phyloP scores from a whole-genome alignment of 2,329 filamentous ascomycete genomes.

The Emmonsiellopsis sp. region DNA sequence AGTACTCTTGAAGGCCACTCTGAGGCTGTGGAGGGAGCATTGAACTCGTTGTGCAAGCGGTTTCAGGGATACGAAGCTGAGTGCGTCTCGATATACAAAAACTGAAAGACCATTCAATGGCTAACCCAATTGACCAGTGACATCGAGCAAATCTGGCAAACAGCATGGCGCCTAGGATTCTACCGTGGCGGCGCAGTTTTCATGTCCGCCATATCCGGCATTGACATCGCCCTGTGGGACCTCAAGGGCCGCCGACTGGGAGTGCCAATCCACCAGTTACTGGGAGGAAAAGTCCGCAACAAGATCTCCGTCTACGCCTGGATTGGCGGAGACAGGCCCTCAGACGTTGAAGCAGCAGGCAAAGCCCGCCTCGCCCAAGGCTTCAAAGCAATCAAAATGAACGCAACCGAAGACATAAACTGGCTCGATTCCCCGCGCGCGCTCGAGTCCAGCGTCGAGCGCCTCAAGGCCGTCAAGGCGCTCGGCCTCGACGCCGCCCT shows the following conservation, averaged over 20 bases:
- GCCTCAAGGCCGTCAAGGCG: slow-evolving; percentile 58
- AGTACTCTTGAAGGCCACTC: slow-evolving; percentile 65
- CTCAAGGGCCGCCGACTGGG: slow-evolving; percentile 56
- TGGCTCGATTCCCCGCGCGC: slow-evolving; percentile 65
- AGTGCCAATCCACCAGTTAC: slow-evolving; percentile 62
- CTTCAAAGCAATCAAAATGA: slow-evolving; percentile 57
- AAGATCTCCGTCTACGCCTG: slow-evolving; percentile 66
- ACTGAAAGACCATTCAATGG: neutral
- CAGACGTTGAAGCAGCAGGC: slow-evolving; percentile 55
- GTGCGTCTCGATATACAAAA: slow-evolving; percentile 30
- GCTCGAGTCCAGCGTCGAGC: slow-evolving; percentile 54
- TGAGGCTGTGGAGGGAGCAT: slow-evolving; percentile 62
- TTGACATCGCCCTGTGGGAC: slow-evolving; percentile 75
- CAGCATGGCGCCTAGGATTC: slow-evolving; percentile 60
- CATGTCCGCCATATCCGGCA: slow-evolving; percentile 67
- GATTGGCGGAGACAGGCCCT: slow-evolving; percentile 66
- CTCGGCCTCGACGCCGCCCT: slow-evolving; percentile 64
- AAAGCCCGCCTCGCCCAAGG: slow-evolving; percentile 32
- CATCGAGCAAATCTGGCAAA: slow-evolving; percentile 75
- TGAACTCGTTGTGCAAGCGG: slow-evolving; percentile 56
- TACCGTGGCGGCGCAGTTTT: slow-evolving; percentile 71
- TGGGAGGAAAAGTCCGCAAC: slow-evolving; percentile 63
- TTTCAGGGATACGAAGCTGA: slow-evolving; percentile 61
- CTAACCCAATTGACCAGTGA: slow-evolving; percentile 39
- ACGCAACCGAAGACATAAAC: slow-evolving; percentile 64